Conservation (phyloP, 768 basidiomycete genomes). For the Pleurotus eryngii region DNA sequence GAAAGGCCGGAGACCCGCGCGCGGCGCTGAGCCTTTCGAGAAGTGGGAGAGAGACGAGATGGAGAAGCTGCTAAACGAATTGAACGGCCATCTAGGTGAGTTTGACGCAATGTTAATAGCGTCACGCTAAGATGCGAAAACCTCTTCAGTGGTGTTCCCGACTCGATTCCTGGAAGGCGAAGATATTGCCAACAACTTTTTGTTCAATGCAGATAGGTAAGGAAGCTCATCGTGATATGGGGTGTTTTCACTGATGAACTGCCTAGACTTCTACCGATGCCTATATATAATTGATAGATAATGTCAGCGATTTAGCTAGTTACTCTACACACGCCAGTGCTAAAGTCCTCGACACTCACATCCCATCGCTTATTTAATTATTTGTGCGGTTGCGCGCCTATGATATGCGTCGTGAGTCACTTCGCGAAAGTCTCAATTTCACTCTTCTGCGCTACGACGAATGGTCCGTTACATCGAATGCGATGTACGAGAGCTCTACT, state of each 20-base stretch:
- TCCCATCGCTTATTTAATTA: too few species aligned
- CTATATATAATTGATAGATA: neutral
- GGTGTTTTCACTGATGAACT: too few species aligned
- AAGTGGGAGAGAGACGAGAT: constrained; percentile 86
- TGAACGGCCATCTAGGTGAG: constrained; percentile 86
- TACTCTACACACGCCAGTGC: too few species aligned
- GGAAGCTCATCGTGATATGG: constrained; percentile 11
- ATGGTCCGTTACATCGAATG: constrained; percentile 1
- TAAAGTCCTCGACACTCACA: too few species aligned
- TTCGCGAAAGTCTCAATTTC: too few species aligned
- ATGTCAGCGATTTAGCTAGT: too few species aligned
- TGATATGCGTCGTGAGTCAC: too few species aligned
- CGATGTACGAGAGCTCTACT: neutral
- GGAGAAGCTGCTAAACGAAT: constrained; percentile 73
- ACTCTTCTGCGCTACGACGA: neutral
- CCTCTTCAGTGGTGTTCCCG: constrained; percentile 69
- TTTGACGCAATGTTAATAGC: neutral
- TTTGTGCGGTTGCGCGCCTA: too few species aligned
- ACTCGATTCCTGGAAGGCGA: constrained; percentile 91
- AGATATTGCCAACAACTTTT: constrained; percentile 87
- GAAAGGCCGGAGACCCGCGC: constrained; percentile 33
- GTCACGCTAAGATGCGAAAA: neutral
- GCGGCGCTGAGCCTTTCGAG: constrained; percentile 69
- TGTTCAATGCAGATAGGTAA: constrained; percentile 85
- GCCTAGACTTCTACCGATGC: neutral